These are phyloP conservation scores for Volvariella surrecta DNA, from an alignment of 1,284 basidiomycete genomes.

Conservation along the genomic window DNA sequence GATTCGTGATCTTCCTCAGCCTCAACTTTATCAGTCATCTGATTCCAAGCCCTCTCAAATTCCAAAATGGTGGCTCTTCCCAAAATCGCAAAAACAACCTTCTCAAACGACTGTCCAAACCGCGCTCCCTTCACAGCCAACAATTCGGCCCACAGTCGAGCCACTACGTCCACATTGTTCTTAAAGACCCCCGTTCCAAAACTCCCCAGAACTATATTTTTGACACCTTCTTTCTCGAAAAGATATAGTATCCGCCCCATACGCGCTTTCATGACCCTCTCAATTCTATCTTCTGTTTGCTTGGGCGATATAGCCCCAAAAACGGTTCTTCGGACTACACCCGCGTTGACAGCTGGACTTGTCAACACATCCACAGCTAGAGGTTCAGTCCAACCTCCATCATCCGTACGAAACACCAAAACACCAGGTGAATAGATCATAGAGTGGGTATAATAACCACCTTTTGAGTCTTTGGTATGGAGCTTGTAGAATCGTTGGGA, in stretches of 20 bases:
- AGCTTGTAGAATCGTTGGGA: conserved; percentile 47
- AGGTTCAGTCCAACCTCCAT: conserved; percentile 43
- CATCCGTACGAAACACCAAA: conserved; percentile 47
- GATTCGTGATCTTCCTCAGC: neutral
- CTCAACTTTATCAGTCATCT: neutral
- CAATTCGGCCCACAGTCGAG: conserved; percentile 51
- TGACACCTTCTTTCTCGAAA: conserved; percentile 51
- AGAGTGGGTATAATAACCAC: conserved; percentile 55
- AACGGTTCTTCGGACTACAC: conserved; percentile 35
- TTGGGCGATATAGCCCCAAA: conserved; percentile 15
- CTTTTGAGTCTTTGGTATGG: conserved; percentile 40
- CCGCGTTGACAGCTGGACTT: conserved; percentile 63
- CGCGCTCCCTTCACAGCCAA: conserved; percentile 36
- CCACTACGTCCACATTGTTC: conserved; percentile 49
- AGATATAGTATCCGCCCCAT: conserved; percentile 57
- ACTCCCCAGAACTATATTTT: conserved; percentile 56
- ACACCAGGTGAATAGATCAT: conserved; percentile 61
- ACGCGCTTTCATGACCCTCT: conserved; percentile 51
- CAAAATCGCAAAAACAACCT: conserved; percentile 56
- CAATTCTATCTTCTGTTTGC: conserved; percentile 41
- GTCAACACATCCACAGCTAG: conserved; percentile 53
- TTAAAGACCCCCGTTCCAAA: conserved; percentile 70
- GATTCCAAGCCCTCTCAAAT: conserved; percentile 22
- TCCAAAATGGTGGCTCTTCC: conserved; percentile 38
- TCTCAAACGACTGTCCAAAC: conserved; percentile 49